These are phyloP conservation scores for Erysimum pusillum DNA, from an alignment of 441 rosid genomes.

Conservation along the genomic window DNA sequence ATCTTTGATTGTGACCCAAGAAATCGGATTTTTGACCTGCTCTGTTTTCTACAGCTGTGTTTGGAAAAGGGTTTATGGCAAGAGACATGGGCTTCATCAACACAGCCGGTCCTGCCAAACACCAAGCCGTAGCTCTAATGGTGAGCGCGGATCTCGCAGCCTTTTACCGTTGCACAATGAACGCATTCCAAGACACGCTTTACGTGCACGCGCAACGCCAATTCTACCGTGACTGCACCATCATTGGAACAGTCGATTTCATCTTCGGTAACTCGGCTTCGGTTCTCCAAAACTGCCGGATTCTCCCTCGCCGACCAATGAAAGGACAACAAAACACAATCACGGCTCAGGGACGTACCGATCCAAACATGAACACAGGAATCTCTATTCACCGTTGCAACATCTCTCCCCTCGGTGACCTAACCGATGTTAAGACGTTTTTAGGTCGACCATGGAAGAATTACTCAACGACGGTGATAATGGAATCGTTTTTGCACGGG, in stretches of 20 bases:
- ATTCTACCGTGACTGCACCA: conserved; percentile 72
- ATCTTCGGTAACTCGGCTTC: conserved; percentile 83
- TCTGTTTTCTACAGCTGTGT: conserved; percentile 57
- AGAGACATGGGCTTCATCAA: conserved; percentile 69
- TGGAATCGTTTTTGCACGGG: conserved; percentile 57
- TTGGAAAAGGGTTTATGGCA: conserved; percentile 78
- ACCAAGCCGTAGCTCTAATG: conserved; percentile 80
- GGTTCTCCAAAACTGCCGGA: conserved; percentile 66
- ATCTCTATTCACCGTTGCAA: conserved; percentile 72
- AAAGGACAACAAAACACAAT: conserved; percentile 68
- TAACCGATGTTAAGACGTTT: conserved; percentile 55
- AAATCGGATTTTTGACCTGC: conserved; percentile 6
- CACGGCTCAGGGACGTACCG: conserved; percentile 71
- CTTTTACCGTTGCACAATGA: conserved; percentile 66
- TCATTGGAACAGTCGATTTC: conserved; percentile 77
- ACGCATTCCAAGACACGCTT: conserved; percentile 80
- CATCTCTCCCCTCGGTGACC: conserved; percentile 52
- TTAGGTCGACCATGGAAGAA: conserved; percentile 84
- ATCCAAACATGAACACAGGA: conserved; percentile 82
- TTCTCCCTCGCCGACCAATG: conserved; percentile 61
- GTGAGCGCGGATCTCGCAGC: conserved; percentile 63
- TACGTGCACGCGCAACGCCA: conserved; percentile 73
- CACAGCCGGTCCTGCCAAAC: conserved; percentile 79
- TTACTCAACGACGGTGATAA: conserved; percentile 57
- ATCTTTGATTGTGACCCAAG: conserved; percentile 8